Evolutionary conservation across 2,329 filamentous ascomycete species (phyloP).

Genomic region (Exophiala sideris): DNA sequence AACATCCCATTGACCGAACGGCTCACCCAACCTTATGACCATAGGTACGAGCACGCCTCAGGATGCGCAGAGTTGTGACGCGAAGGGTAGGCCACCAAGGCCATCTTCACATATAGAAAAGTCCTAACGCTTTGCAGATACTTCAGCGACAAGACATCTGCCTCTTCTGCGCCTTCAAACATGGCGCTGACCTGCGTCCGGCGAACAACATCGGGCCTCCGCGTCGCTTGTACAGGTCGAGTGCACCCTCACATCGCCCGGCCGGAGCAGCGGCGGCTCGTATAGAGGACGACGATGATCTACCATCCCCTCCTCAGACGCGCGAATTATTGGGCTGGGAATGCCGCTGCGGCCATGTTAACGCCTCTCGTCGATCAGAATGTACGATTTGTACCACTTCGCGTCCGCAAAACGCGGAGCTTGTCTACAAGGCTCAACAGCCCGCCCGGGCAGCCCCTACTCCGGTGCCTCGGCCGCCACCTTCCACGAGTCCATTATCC

Average conservation of each 20-base stretch:
- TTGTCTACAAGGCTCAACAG: slow-evolving; percentile 12
- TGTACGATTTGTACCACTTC: slow-evolving; percentile 33
- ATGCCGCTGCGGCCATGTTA: slow-evolving; percentile 24
- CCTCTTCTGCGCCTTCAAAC: slow-evolving; percentile 35
- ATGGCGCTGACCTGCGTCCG: slow-evolving; percentile 26
- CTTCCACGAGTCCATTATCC: neutral
- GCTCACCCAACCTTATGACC: too few species aligned
- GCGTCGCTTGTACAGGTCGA: slow-evolving; percentile 37
- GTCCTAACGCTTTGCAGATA: slow-evolving; percentile 30
- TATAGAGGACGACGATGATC: slow-evolving; percentile 26
- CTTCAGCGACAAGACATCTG: slow-evolving; percentile 39
- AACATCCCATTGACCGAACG: too few species aligned
- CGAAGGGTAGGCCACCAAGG: slow-evolving; percentile 10
- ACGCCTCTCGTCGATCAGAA: slow-evolving; percentile 11
- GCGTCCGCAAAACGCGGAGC: slow-evolving; percentile 23
- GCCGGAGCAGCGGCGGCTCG: slow-evolving; percentile 30
- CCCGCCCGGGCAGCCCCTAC: neutral
- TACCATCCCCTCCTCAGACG: slow-evolving; percentile 12
- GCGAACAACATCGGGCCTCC: slow-evolving; percentile 25
- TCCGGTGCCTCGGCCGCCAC: neutral
- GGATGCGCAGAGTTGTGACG: slow-evolving; percentile 20
- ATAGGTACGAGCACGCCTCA: neutral
- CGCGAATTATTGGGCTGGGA: slow-evolving; percentile 17
- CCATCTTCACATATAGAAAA: neutral
- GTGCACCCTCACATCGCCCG: slow-evolving; percentile 29